phyloP scores from a whole-genome alignment of 169 alveolate genomes.

The Plasmodium blacklocki region DNA sequence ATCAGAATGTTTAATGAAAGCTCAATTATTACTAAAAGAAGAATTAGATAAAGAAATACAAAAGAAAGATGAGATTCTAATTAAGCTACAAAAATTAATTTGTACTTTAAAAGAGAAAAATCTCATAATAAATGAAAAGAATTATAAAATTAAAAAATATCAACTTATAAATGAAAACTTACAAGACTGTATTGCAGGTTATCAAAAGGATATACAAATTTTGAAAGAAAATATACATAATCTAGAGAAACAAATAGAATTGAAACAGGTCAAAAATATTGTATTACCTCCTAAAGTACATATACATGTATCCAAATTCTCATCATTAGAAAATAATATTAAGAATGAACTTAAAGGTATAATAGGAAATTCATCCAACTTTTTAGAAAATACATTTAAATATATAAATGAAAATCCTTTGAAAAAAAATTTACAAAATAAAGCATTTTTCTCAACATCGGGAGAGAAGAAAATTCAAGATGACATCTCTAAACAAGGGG shows the following conservation, averaged over 20 bases:
- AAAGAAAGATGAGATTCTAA: constrained; percentile 20
- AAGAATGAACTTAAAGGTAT: constrained; percentile 64
- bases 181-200: constrained; percentile 11
- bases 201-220: constrained; percentile 27
- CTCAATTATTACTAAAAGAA: constrained; percentile 14
- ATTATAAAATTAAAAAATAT: constrained; percentile 52
- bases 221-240: constrained; percentile 74
- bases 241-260: constrained; percentile 57
- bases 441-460: constrained; percentile 49
- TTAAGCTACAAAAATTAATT: constrained; percentile 30
- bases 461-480: constrained; percentile 26
- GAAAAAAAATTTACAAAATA: constrained; percentile 64
- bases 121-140: constrained; percentile 62
- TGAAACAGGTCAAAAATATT: constrained; percentile 49
- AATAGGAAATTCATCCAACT: constrained; percentile 72
- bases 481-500: neutral
- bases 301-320: constrained; percentile 29
- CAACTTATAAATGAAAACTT: constrained; percentile 24
- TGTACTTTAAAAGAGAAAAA: constrained; percentile 43
- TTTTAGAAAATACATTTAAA: constrained; percentile 74
- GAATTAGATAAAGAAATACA: constrained; percentile 38
- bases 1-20: constrained; percentile 1
- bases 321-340: constrained; percentile 73
- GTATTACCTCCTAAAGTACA: constrained; percentile 59
- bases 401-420: constrained; percentile 74